Percentiles rank a stretch among this genome's conserved stretches.
These are phyloP conservation scores for Phialocephala sp. DNA, from an alignment of 2,329 filamentous ascomycete genomes.

Conservation along the genomic window DNA sequence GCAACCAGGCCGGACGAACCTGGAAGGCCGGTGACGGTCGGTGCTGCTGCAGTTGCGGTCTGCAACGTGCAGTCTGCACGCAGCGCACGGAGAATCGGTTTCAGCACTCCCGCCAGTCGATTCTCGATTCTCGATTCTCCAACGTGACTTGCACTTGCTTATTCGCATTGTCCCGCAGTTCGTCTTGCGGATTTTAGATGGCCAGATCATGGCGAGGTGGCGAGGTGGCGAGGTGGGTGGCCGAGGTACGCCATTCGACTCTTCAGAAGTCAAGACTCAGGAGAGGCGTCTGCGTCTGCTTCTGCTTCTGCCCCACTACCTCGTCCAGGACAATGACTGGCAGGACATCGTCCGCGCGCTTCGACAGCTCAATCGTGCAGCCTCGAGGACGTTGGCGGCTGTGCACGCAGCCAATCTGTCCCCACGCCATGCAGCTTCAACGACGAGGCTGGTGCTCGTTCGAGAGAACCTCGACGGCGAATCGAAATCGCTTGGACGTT, in stretches of 20 bases:
- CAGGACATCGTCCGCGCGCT: conserved; percentile 3
- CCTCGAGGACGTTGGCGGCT: background rate
- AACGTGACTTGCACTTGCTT: conserved; percentile 1
- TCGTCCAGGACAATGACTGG: background rate
- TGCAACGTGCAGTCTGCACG: background rate
- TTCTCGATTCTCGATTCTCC: conserved; percentile 3
- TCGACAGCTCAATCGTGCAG: background rate
- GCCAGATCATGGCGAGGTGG: background rate
- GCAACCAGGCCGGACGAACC: background rate
- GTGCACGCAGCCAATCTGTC: background rate
- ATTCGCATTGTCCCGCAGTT: background rate
- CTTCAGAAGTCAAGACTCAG: too few relatives aligned
- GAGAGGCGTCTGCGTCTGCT: background rate
- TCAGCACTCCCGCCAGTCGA: background rate
- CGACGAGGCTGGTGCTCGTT: background rate
- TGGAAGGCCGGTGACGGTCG: background rate
- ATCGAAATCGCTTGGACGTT: background rate
- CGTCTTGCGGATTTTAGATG: background rate
- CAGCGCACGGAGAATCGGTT: background rate
- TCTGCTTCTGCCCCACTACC: background rate
- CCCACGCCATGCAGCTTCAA: background rate
- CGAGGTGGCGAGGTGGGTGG: background rate
- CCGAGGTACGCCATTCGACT: background rate
- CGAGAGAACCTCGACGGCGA: background rate
- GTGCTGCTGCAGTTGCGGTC: background rate